Base-by-base conservation (phyloP, 805 yeast species). In the Hanseniaspora hatyaiensis region DNA sequence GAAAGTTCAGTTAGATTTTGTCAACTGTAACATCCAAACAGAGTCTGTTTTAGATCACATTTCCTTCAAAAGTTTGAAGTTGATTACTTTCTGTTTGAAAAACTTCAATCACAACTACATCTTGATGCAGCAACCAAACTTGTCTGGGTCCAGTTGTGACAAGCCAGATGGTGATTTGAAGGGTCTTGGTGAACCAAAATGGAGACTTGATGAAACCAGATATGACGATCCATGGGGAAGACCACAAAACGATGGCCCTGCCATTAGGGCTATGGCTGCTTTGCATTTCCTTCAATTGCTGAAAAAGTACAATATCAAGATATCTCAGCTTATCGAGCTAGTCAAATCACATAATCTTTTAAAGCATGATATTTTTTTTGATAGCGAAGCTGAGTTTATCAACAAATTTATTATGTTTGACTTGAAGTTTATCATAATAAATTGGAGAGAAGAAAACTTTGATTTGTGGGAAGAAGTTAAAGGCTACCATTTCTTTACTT, bases 211-310 rank as follows among this genome's bases (percentile, higher is more conserved):
- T 59, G 79, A 81, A 20, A 56, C 75, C 0, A 68, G 82, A 1
- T 89, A 82, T 56, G 61, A 62, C 5, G 78, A 66, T 2, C 60
- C 67, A 30, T 89, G 97, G 97, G 97, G 97, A 2, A 70, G 97
- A 55, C 97, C 97, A 1, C 97, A 89, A 64, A 73, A 86, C 51
- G 97, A 89, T 61, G 97, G 97, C 0, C 96, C 97, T 0, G 88
- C 94, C 1, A 68, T 89, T 50, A 71, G 96, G 55, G 71, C 78
- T 9, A 71, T 80, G 49, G 72, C 95, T 1, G 69, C 80, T 19
- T 61, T 74, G 32, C 72, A 72, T 52, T 83, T 75, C 58, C 54
- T 83, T 51, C 63, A 66, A 19, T 54, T 71, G 2, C 61, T 78
- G 50, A 54, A 62, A 5, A 57, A 61, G 22, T 60, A 61, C 48